Conservation (phyloP, 371 early-diverging fungal genomes). For the Dichotomocladium elegans region DNA sequence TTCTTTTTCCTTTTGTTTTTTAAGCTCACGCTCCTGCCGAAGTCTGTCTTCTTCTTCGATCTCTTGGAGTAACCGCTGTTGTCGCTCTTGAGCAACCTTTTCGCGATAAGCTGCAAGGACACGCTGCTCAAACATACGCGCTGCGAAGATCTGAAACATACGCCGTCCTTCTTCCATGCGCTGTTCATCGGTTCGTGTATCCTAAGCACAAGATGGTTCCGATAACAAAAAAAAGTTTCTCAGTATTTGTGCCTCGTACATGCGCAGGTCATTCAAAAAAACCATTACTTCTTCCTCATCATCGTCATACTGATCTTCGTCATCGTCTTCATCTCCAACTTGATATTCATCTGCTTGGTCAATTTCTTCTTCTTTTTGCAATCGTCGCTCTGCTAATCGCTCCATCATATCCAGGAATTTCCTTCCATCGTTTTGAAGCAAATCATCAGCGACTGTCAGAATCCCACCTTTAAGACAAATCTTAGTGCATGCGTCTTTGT, state of each 20-base stretch:
- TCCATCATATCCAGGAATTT: conserved; percentile 95
- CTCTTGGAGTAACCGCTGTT: conserved; percentile 73
- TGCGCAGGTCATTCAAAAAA: too few relatives aligned
- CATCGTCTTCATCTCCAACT: conserved; percentile 48
- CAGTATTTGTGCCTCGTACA: too few relatives aligned
- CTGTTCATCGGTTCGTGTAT: conserved; percentile 75
- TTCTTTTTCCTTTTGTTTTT: conserved; percentile 67
- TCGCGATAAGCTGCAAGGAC: conserved; percentile 89
- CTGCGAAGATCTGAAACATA: conserved; percentile 94
- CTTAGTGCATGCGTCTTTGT: too few relatives aligned
- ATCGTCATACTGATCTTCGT: conserved; percentile 62
- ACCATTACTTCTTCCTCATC: conserved; percentile 58
- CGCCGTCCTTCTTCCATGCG: conserved; percentile 88
- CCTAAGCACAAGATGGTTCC: conserved; percentile 32
- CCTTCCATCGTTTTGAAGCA: conserved; percentile 87
- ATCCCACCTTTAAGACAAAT: conserved; percentile 57
- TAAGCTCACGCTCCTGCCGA: conserved; percentile 63
- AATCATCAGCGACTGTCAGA: conserved; percentile 87
- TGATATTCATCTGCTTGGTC: conserved; percentile 20
- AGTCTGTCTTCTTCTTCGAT: conserved; percentile 77
- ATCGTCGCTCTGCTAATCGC: conserved; percentile 83
- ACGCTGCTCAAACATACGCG: conserved; percentile 93
- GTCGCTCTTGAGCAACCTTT: conserved; percentile 83
- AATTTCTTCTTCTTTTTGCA: conserved; percentile 70
- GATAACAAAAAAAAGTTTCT: not conserved